Evolutionary conservation across 345 rosid species (phyloP).

Genomic region (Eucalyptus marginata): DNA sequence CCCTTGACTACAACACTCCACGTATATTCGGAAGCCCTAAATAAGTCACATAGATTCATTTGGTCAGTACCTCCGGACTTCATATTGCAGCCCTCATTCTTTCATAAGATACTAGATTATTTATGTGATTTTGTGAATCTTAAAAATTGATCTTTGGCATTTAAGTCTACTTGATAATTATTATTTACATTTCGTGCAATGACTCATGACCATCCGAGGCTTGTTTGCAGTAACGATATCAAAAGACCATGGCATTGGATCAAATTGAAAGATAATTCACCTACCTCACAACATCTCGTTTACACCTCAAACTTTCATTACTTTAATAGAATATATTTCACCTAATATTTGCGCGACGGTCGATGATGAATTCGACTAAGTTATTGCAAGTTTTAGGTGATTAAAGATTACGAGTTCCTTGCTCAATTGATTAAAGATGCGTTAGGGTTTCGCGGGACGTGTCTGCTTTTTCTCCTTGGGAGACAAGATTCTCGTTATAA

Average conservation of each 20-base stretch:
- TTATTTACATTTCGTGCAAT: rapidly evolving
- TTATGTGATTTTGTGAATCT: rapidly evolving
- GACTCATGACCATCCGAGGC: background rate
- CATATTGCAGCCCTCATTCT: too few relatives aligned
- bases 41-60: too few relatives aligned
- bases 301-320: background rate
- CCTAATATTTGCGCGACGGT: rapidly evolving
- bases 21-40: rapidly evolving
- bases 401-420: rapidly evolving
- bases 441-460: too few relatives aligned
- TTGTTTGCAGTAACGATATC: rapidly evolving
- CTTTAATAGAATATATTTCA: background rate
- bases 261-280: background rate
- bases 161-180: too few relatives aligned
- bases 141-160: too few relatives aligned
- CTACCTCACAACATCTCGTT: background rate
- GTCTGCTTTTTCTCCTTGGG: too few relatives aligned
- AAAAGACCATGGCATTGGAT: background rate
- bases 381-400: too few relatives aligned
- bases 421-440: rapidly evolving
- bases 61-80: rapidly evolving
- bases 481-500: too few relatives aligned
- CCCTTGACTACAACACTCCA: rapidly evolving
- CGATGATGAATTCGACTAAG: rapidly evolving
- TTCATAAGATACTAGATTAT: rapidly evolving